Evolutionary conservation across 441 rosid genomes (phyloP), one percentile per base, ranked within the genome.

Genomic region (Hura crepitans): DNA sequence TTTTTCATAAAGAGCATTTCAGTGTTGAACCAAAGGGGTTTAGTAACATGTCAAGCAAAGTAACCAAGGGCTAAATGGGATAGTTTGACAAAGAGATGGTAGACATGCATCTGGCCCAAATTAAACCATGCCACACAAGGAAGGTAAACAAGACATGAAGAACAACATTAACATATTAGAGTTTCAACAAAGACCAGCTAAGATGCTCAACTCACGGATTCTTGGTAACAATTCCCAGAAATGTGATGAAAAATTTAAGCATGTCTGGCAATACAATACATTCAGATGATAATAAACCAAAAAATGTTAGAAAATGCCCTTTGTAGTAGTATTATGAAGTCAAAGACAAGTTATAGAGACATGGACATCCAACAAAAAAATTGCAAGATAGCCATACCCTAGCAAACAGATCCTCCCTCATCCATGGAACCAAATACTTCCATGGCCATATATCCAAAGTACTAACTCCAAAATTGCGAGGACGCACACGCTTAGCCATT

Each of bases 381-480:
- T n/a, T 49, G 68, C 17, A 61, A 42, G 35, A 69, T 43, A 79
- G 66, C 37, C 85, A 70, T 87, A 95, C 99, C 86, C 96, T 86
- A 68, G 87, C 79, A 83, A 92, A 95, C 14, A 95, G 82, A 82
- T 95, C 98, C 83, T 92, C 87, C 78, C 95, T 86, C 99, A 95
- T 92, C 98, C 99, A 90, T 27, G 98, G 96, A 79, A 92, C 99
- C 78, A 95, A 71, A 81, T 89, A 85, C 75, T 90, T 95, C 99
- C 99, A 95, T n/a, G 98, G 99, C 99, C 98, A 95, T 78, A 92
- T 92, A 79, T 92, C 93, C 72, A 95, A 81, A 2, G 98, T 92
- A 77, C 97, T 92, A 68, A 90, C 87, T 73, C 87, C 91, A 57
- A 70, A 79, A 62, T 63, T 63, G 79, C 80, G 88, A 67, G 83